Conservation (phyloP, 2,329 filamentous ascomycete species). For the Westerdykella sp. region DNA sequence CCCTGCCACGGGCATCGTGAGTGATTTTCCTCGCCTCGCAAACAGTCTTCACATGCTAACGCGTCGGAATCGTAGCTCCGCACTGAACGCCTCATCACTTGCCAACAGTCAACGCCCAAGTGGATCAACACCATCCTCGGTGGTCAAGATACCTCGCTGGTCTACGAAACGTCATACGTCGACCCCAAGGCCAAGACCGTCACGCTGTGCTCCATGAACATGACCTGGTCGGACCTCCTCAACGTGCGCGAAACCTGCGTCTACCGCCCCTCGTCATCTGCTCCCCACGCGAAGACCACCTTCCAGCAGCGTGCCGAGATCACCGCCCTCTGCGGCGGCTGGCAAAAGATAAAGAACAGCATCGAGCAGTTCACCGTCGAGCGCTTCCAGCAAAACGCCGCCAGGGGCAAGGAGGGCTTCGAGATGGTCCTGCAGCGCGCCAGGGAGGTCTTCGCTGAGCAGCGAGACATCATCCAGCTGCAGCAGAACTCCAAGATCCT, state of each 20-base stretch:
- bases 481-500: constrained; percentile 37
- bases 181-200: constrained; percentile 77
- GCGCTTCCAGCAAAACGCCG: constrained; percentile 85
- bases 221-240: constrained; percentile 87
- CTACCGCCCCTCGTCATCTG: constrained; percentile 59
- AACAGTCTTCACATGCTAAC: constrained; percentile 1
- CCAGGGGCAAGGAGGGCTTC: constrained; percentile 87
- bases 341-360: constrained; percentile 93
- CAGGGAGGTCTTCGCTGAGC: constrained; percentile 82
- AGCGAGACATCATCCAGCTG: constrained; percentile 57
- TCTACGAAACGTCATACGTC: constrained; percentile 95
- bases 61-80: constrained; percentile 47
- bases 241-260: constrained; percentile 88
- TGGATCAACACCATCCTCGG: constrained; percentile 79
- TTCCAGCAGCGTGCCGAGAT: constrained; percentile 90
- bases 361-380: constrained; percentile 90
- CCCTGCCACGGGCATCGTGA: constrained; percentile 58
- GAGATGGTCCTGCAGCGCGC: constrained; percentile 93
- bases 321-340: constrained; percentile 89
- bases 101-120: constrained; percentile 62
- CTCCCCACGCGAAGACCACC: constrained; percentile 57
- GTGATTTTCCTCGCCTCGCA: constrained; percentile 24
- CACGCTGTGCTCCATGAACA: constrained; percentile 93
- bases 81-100: constrained; percentile 63
- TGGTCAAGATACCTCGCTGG: constrained; percentile 71